A percentile compares a stretch with the other conserved stretches of the same genome.
These are phyloP conservation scores for Ogataea zsoltii DNA, from an alignment of 805 yeast species.

Conservation along the genomic window DNA sequence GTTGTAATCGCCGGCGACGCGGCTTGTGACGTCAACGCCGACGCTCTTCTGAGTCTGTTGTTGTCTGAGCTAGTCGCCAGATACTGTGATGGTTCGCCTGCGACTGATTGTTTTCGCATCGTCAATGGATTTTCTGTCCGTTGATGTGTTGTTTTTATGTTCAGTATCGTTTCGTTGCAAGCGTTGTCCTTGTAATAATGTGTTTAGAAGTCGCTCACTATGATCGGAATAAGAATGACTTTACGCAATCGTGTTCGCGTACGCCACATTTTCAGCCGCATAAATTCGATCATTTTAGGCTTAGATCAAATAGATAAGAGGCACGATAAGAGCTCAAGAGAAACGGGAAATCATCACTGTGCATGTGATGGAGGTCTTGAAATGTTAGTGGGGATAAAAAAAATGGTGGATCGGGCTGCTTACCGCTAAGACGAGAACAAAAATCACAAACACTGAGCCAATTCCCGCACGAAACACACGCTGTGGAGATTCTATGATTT, in stretches of 20 bases:
- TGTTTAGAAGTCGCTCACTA: background rate
- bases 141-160: no score
- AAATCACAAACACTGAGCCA: constrained; percentile 42
- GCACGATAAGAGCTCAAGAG: background rate
- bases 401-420: constrained; percentile 21
- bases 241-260: constrained; percentile 5
- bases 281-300: no score
- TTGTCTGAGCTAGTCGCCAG: background rate
- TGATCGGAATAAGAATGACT: background rate
- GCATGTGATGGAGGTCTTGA: background rate
- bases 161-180: background rate
- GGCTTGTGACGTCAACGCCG: background rate
- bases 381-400: constrained; percentile 2
- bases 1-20: no score
- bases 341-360: background rate
- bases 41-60: background rate
- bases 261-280: constrained; percentile 4
- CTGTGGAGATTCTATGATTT: constrained; percentile 29
- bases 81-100: background rate
- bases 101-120: background rate
- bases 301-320: background rate
- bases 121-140: background rate
- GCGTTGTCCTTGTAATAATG: background rate
- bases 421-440: constrained; percentile 36
- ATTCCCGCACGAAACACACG: constrained; percentile 23